Base-by-base conservation (phyloP, 139 green algal species). In the Coelastrella sp. region DNA sequence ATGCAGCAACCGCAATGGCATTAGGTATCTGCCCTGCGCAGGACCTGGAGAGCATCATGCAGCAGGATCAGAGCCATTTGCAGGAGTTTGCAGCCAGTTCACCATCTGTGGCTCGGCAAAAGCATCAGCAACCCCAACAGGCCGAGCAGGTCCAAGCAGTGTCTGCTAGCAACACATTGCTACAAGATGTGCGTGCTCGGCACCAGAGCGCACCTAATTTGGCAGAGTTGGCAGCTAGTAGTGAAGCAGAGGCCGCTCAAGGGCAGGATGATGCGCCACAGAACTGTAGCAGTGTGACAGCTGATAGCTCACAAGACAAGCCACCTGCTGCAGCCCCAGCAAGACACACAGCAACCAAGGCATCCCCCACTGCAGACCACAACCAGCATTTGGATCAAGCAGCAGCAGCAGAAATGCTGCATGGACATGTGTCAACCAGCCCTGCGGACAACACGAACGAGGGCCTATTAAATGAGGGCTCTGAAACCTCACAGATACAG, bases 171-270 rank as follows among this genome's bases (percentile, higher is more conserved):
- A n/a, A n/a, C n/a, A n/a, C n/a, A n/a, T n/a, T n/a, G n/a, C n/a
- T n/a, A 25, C 4, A 40, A 23, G 9, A 53, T n/a, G 35, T 72
- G 53, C 75, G 51, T 15, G 48, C 72, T 9, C 51, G 75, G 35
- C 75, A 51, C 23, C 40, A 63, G 21, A 82, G 75, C 23, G 75
- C 75, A 19, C 75, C 75, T 11, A 57, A 82, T 45, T 23, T 82
- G 5, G 45, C 17, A 17, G 66, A 38, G 34, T 27, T 74, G 48
- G n/a, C n/a, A n/a, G n/a, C n/a, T n/a, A n/a, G n/a, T n/a, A n/a
- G n/a, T n/a, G n/a, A n/a, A n/a, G n/a, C n/a, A n/a, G n/a, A n/a
- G n/a, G n/a, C n/a, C n/a, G n/a, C n/a, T n/a, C n/a, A n/a, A n/a
- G n/a, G n/a, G n/a, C n/a, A n/a, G n/a, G n/a, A n/a, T n/a, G n/a